A percentile compares a stretch with the other conserved stretches of the same genome.
Evolutionary conservation across 192 early-diverging fungal species (phyloP).

Genomic region (Coemansia reversa): DNA sequence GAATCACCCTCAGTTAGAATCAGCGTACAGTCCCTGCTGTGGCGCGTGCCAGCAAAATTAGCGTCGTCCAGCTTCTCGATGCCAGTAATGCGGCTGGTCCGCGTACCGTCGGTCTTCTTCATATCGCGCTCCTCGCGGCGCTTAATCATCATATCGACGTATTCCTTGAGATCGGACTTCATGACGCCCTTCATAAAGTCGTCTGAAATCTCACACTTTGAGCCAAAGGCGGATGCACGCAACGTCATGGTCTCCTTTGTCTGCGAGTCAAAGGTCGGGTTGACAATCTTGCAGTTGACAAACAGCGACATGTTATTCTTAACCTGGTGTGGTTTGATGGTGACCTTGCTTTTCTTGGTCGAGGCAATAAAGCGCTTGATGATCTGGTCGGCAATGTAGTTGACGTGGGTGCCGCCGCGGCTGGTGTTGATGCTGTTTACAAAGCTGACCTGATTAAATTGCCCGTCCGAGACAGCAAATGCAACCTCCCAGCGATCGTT

Average conservation of each 20-base stretch:
- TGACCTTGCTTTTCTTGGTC: constrained; percentile 71
- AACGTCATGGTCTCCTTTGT: constrained; percentile 96
- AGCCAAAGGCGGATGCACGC: constrained; percentile 71
- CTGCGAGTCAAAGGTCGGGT: constrained; percentile 95
- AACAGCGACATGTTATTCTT: constrained; percentile 92
- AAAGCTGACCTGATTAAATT: constrained; percentile 94
- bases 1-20: constrained; percentile 98
- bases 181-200: constrained; percentile 83
- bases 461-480: constrained; percentile 88
- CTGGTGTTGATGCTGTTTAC: constrained; percentile 96
- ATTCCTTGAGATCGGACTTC: constrained; percentile 83
- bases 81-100: constrained; percentile 64
- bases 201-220: constrained; percentile 70
- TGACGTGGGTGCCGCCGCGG: constrained; percentile 91
- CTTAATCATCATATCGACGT: constrained; percentile 67
- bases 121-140: constrained; percentile 72
- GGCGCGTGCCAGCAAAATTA: constrained; percentile 78
- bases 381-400: constrained; percentile 80
- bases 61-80: constrained; percentile 95
- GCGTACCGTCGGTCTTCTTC: constrained; percentile 86
- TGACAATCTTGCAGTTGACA: constrained; percentile 92
- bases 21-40: constrained; percentile 80
- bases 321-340: constrained; percentile 78
- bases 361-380: constrained; percentile 65
- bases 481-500: constrained; percentile 92